phyloP scores from a whole-genome alignment of 2,329 filamentous ascomycete genomes.

The Talaromyces marneffei region DNA sequence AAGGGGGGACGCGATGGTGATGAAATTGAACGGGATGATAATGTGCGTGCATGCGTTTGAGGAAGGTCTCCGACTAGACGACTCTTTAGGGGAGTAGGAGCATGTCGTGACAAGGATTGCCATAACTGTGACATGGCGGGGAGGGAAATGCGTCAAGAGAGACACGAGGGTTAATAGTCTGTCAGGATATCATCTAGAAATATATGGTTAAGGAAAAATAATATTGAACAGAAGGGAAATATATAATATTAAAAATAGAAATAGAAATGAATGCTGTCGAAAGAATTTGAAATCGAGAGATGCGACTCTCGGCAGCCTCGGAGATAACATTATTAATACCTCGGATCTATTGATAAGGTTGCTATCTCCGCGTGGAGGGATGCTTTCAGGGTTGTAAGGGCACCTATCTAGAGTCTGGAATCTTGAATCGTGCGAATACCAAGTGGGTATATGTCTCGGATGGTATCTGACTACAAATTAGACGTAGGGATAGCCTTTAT shows the following conservation, averaged over 20 bases:
- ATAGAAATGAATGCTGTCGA: neutral
- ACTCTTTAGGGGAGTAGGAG: neutral
- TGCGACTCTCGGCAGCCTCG: neutral
- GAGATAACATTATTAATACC: neutral
- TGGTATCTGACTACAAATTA: too few relatives aligned
- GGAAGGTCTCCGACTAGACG: neutral
- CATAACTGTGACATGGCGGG: neutral
- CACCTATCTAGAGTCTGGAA: too few relatives aligned
- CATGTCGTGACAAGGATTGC: neutral
- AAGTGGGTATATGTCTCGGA: too few relatives aligned
- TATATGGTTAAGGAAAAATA: neutral
- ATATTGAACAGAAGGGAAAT: neutral
- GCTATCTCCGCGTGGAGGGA: neutral
- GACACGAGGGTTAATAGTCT: neutral
- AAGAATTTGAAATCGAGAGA: neutral
- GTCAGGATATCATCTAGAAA: neutral
- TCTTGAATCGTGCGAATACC: too few relatives aligned
- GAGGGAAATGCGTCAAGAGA: neutral
- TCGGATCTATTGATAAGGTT: neutral
- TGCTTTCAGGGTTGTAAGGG: too few relatives aligned
- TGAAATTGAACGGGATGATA: neutral
- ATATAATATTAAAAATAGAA: too few relatives aligned
- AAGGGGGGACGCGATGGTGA: constrained; percentile 28
- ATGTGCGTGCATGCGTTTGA: neutral
- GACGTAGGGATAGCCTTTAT: too few relatives aligned